phyloP scores from a whole-genome alignment of 2,329 filamentous ascomycete genomes.

The Chalara sp. region DNA sequence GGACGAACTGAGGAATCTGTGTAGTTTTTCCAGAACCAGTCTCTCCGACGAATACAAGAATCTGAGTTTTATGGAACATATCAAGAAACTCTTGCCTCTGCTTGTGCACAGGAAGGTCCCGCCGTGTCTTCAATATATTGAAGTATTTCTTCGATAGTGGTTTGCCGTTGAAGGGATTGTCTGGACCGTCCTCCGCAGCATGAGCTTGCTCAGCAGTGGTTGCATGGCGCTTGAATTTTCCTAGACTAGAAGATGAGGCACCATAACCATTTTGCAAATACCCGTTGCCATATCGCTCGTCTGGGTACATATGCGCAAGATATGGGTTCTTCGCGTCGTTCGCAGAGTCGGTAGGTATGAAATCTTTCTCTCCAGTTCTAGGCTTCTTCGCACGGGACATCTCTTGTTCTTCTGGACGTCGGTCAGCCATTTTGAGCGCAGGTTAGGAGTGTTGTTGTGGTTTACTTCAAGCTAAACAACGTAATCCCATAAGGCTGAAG shows the following conservation, averaged over 20 bases:
- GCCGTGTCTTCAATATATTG: constrained; percentile 74
- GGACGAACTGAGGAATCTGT: constrained; percentile 96
- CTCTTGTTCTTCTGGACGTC: constrained; percentile 44
- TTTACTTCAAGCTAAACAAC: constrained; percentile 16
- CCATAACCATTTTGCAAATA: constrained; percentile 31
- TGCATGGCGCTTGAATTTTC: constrained; percentile 65
- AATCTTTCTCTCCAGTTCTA: constrained; percentile 18
- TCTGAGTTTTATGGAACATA: constrained; percentile 89
- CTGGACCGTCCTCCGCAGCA: constrained; percentile 69
- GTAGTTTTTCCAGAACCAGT: constrained; percentile 99
- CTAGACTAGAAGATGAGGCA: constrained; percentile 40
- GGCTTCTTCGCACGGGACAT: constrained; percentile 39
- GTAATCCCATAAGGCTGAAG: constrained; percentile 15
- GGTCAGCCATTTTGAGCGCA: constrained; percentile 43
- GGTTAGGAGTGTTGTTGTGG: constrained; percentile 14
- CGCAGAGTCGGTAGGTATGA: neutral
- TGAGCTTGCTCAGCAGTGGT: constrained; percentile 73
- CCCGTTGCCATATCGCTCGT: constrained; percentile 30
- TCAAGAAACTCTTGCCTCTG: constrained; percentile 92
- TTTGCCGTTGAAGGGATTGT: constrained; percentile 78
- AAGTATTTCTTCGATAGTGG: constrained; percentile 81
- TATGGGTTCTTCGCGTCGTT: constrained; percentile 62
- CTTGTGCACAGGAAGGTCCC: constrained; percentile 84
- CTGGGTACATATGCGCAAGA: constrained; percentile 78
- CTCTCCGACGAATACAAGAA: constrained; percentile 97